Evolutionary conservation across 495 filamentous ascomycete genomes (phyloP).

Genomic region (Penicillium alfredii): DNA sequence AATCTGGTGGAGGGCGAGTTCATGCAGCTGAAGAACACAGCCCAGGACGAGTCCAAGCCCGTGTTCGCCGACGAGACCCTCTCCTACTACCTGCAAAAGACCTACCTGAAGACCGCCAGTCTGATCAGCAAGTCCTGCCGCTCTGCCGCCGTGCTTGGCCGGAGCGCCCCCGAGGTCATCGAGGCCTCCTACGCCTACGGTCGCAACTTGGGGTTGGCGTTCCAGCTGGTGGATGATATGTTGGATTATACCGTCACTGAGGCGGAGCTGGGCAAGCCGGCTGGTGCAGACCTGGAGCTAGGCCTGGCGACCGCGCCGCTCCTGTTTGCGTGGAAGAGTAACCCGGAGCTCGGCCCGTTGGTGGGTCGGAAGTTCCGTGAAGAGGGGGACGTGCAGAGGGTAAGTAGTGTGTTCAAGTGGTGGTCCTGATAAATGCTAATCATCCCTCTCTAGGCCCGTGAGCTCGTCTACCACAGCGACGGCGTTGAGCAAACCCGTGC

Average conservation of each 20-base stretch:
- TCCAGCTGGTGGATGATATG: conserved; percentile 98
- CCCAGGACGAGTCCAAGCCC: conserved; percentile 73
- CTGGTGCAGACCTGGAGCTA: conserved; percentile 88
- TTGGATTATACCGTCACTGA: conserved; percentile 87
- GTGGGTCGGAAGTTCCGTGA: conserved; percentile 85
- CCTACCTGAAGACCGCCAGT: conserved; percentile 92
- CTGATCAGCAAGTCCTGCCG: conserved; percentile 94
- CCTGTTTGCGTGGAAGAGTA: conserved; percentile 92
- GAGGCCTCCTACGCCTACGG: conserved; percentile 90
- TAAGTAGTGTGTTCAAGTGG: too few relatives aligned
- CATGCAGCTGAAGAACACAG: conserved; percentile 98
- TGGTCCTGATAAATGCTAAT: too few relatives aligned
- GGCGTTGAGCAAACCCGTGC: conserved; percentile 86
- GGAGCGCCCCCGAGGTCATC: conserved; percentile 64
- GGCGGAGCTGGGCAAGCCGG: conserved; percentile 85
- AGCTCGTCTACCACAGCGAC: conserved; percentile 73
- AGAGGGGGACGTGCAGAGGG: conserved; percentile 78
- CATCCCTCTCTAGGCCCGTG: conserved; percentile 59
- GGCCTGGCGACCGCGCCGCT: conserved; percentile 94
- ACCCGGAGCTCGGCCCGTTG: conserved; percentile 74
- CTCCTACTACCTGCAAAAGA: conserved; percentile 96
- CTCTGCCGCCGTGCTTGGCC: conserved; percentile 79
- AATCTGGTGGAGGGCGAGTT: conserved; percentile 98
- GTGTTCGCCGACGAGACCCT: conserved; percentile 81
- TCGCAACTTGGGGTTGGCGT: conserved; percentile 86